These are phyloP conservation scores for Asterella californica DNA, from an alignment of 225 moss, liverwort and hornwort genomes.

Conservation along the genomic window DNA sequence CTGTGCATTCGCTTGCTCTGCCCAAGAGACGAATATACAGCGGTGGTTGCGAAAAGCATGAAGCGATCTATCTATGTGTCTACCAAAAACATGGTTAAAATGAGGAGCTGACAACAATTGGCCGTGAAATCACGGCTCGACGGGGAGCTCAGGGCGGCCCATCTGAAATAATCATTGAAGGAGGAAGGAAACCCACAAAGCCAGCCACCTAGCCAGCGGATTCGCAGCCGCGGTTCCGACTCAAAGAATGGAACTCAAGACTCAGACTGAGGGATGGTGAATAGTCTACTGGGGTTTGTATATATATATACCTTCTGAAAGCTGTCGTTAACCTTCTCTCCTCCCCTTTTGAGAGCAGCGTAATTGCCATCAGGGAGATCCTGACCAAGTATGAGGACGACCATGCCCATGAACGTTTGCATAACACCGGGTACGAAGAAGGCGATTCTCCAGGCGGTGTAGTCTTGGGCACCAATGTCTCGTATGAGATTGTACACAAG, in stretches of 20 bases:
- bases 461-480: conserved; percentile 31
- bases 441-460: conserved; percentile 56
- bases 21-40: not conserved
- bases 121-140: too few species aligned
- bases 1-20: not conserved
- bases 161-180: too few species aligned
- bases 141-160: too few species aligned
- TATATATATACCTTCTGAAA: conserved; percentile 36
- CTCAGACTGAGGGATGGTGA: too few species aligned
- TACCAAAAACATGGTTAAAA: too few species aligned
- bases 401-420: conserved; percentile 57
- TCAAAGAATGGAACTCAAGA: not conserved
- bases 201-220: not conserved
- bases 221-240: too few species aligned
- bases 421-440: conserved; percentile 61
- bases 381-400: conserved; percentile 49
- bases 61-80: too few species aligned
- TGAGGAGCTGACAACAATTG: too few species aligned
- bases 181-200: too few species aligned
- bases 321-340: conserved; percentile 47
- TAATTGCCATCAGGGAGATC: conserved; percentile 69
- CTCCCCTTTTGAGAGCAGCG: conserved; percentile 32
- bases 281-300: too few species aligned
- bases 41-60: not conserved
- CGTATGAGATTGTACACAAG: conserved; percentile 52